These are phyloP conservation scores for Leavenworthia alabamica DNA, from an alignment of 345 rosid species.

Conservation along the genomic window DNA sequence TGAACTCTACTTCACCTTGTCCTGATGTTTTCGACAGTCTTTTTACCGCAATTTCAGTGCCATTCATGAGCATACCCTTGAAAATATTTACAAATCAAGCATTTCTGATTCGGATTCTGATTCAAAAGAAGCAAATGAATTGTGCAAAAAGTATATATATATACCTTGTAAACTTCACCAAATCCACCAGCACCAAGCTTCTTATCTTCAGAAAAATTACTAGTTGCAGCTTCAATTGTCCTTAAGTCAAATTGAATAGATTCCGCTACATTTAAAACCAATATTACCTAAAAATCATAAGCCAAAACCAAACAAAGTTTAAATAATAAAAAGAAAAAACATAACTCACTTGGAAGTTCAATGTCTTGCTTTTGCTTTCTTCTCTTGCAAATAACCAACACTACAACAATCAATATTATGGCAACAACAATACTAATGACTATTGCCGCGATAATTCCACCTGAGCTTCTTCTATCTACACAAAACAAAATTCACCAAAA, in stretches of 20 bases:
- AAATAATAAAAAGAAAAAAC: neutral
- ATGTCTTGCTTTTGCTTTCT: conserved; percentile 3
- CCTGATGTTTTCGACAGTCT: conserved; percentile 35
- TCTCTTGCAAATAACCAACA: neutral
- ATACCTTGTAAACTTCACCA: conserved; percentile 57
- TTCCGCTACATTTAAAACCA: conserved; percentile 28
- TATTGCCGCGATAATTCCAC: conserved; percentile 1
- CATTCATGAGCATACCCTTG: conserved; percentile 25
- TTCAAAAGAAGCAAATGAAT: neutral
- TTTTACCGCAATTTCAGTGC: conserved; percentile 40
- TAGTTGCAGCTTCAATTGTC: conserved; percentile 40
- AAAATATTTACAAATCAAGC: neutral
- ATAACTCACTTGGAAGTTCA: conserved; percentile 13
- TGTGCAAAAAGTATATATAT: neutral
- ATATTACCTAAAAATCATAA: too few species aligned
- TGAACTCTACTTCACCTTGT: conserved; percentile 45
- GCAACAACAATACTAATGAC: neutral
- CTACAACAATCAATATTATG: conserved; percentile 9
- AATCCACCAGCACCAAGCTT: conserved; percentile 68
- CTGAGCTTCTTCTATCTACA: neutral
- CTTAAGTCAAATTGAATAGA: conserved; percentile 41
- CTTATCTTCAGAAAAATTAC: conserved; percentile 38
- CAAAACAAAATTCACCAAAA: neutral
- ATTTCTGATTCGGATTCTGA: neutral
- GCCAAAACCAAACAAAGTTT: neutral